phyloP scores from a whole-genome alignment of 1,139 yeast genomes.

The Schwanniomyces etchellsii region DNA sequence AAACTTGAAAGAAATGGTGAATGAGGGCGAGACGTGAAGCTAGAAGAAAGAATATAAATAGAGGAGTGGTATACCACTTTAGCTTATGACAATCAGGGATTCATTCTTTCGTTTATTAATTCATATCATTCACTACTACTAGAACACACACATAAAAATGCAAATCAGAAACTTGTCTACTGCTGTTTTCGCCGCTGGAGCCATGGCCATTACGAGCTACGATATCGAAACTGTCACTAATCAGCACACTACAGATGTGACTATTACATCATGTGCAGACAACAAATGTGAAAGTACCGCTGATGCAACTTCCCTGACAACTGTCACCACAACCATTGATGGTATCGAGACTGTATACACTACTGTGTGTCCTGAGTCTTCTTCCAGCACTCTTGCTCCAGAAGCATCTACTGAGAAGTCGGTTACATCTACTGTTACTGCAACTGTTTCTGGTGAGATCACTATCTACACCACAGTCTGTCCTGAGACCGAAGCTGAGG shows the following conservation, averaged over 20 bases:
- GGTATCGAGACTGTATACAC: slow-evolving; percentile 43
- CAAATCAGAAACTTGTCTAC: slow-evolving; percentile 26
- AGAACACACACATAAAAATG: slow-evolving; percentile 13
- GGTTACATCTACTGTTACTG: slow-evolving; percentile 27
- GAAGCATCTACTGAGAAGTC: slow-evolving; percentile 1
- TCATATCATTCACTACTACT: too few species aligned
- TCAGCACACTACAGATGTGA: slow-evolving; percentile 28
- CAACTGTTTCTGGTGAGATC: slow-evolving; percentile 35
- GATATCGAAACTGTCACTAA: slow-evolving; percentile 26
- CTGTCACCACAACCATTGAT: slow-evolving; percentile 35
- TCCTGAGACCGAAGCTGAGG: slow-evolving; percentile 24
- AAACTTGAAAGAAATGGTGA: too few species aligned
- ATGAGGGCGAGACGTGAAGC: too few species aligned
- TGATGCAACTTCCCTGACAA: slow-evolving; percentile 12
- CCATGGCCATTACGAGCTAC: slow-evolving; percentile 8
- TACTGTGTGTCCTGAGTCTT: slow-evolving; percentile 40
- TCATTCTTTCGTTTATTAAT: background rate
- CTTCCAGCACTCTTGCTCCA: slow-evolving; percentile 9
- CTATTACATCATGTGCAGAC: slow-evolving; percentile 39
- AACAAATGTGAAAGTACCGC: slow-evolving; percentile 23
- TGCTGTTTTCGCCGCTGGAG: slow-evolving; percentile 23
- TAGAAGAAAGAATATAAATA: too few species aligned
- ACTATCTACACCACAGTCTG: slow-evolving; percentile 48
- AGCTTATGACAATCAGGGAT: too few species aligned
- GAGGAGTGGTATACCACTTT: too few species aligned